phyloP scores from a whole-genome alignment of 1,284 basidiomycete species.

The Cutaneotrichosporon mucoides region DNA sequence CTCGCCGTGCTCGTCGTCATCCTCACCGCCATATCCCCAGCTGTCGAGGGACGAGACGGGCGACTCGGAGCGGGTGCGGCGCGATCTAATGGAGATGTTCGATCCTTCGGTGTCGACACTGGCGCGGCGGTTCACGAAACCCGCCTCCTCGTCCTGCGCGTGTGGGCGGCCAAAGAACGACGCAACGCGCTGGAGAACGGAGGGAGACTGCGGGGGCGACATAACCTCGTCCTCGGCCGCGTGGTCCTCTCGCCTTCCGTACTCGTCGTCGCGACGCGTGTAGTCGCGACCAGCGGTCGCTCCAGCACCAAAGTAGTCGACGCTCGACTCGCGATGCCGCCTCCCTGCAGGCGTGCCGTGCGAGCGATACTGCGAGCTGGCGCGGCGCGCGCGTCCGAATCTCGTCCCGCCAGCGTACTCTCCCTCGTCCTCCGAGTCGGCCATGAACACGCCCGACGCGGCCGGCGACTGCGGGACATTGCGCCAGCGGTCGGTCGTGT shows the following conservation, averaged over 20 bases:
- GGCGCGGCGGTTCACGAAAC: slow-evolving; percentile 10
- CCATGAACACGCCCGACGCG: slow-evolving; percentile 35
- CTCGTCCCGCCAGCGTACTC: slow-evolving; percentile 9
- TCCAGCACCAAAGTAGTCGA: slow-evolving; percentile 9
- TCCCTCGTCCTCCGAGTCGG: slow-evolving; percentile 44
- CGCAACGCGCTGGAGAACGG: slow-evolving; percentile 40
- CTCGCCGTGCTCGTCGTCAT: slow-evolving; percentile 34
- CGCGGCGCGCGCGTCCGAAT: slow-evolving; percentile 8
- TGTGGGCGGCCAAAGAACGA: slow-evolving; percentile 40
- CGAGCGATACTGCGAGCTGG: slow-evolving; percentile 2
- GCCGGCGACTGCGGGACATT: slow-evolving; percentile 26
- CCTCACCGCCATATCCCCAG: slow-evolving; percentile 45
- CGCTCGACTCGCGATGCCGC: slow-evolving; percentile 9
- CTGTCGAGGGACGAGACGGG: slow-evolving; percentile 30
- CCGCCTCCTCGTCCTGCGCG: slow-evolving; percentile 13
- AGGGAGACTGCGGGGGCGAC: slow-evolving; percentile 23
- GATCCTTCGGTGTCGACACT: slow-evolving; percentile 20
- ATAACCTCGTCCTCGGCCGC: slow-evolving; percentile 4
- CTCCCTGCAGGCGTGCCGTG: background rate
- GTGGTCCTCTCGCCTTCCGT: slow-evolving; percentile 18
- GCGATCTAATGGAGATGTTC: slow-evolving; percentile 20
- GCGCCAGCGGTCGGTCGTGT: slow-evolving; percentile 9
- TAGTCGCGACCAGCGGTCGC: background rate
- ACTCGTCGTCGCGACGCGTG: slow-evolving; percentile 6
- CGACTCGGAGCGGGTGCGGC: slow-evolving; percentile 19